Conservation (phyloP, 1,284 basidiomycete genomes). For the Malassezia dermatis region DNA sequence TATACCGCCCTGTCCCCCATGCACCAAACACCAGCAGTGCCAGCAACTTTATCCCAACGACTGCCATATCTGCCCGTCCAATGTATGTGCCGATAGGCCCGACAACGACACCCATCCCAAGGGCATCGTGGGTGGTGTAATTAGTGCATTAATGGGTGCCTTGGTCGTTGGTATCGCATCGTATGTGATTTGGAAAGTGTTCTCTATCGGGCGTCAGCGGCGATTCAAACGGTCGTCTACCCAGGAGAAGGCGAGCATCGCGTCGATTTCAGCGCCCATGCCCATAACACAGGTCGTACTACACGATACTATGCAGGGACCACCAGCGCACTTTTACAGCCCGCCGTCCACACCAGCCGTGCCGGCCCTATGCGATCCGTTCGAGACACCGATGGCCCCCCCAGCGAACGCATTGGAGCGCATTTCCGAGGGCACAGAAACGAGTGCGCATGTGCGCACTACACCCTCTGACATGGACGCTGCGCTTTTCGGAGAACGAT, state of each 20-base stretch:
- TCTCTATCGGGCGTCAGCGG: not conserved
- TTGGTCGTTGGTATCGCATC: not conserved
- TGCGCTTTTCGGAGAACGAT: not conserved
- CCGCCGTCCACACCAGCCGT: not conserved
- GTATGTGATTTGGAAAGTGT: not conserved
- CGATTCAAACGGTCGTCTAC: not conserved
- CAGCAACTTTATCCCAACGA: constrained; percentile 12
- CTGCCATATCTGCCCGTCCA: constrained; percentile 9
- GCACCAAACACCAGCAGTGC: not conserved
- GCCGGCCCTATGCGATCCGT: not conserved
- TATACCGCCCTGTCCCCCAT: constrained; percentile 11
- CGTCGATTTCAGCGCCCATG: not conserved
- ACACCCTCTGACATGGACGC: not conserved
- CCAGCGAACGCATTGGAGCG: constrained; percentile 1
- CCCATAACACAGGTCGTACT: not conserved
- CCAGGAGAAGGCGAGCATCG: not conserved
- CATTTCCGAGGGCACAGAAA: constrained; percentile 11
- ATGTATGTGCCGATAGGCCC: constrained; percentile 4
- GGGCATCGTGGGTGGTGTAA: not conserved
- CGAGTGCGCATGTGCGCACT: not conserved
- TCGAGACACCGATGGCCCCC: not conserved
- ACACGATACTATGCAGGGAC: not conserved
- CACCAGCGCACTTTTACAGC: not conserved
- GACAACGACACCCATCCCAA: too few relatives aligned
- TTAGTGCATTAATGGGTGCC: not conserved